A percentile compares a stretch with the other conserved stretches of the same genome.
These are phyloP conservation scores for Artemisia tridentata DNA, from an alignment of 129 eudicot genomes.

Conservation along the genomic window DNA sequence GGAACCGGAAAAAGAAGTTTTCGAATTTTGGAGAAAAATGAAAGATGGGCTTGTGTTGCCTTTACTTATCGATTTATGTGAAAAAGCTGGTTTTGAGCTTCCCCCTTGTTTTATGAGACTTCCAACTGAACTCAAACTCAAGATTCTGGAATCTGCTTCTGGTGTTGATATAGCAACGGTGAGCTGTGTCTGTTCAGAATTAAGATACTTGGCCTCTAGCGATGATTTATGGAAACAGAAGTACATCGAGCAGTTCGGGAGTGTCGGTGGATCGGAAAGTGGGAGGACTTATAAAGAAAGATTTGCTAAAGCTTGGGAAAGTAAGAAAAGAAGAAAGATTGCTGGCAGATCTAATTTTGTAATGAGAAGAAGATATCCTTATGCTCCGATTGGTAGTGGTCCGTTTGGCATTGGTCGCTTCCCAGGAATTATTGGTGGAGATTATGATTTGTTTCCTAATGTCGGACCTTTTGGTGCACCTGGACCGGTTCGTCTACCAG, in stretches of 20 bases:
- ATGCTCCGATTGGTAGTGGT: constrained; percentile 22
- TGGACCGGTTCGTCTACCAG: neutral
- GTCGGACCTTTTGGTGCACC: constrained; percentile 17
- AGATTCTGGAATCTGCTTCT: constrained; percentile 58
- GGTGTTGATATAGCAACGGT: constrained; percentile 60
- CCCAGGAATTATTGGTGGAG: constrained; percentile 51
- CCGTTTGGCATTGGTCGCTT: constrained; percentile 8
- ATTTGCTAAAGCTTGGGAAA: constrained; percentile 45
- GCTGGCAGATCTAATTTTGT: constrained; percentile 11
- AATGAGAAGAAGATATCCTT: constrained; percentile 27
- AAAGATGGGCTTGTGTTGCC: constrained; percentile 78
- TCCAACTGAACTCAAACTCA: constrained; percentile 65
- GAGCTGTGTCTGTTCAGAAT: constrained; percentile 55
- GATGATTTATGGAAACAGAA: constrained; percentile 69
- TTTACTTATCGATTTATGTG: constrained; percentile 65
- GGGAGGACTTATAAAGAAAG: constrained; percentile 47
- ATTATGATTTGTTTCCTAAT: constrained; percentile 34
- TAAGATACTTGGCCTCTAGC: constrained; percentile 50
- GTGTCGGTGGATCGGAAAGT: constrained; percentile 16
- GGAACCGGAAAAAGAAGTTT: constrained; percentile 55
- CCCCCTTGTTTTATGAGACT: constrained; percentile 71
- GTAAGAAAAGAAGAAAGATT: constrained; percentile 36
- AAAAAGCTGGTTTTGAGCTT: constrained; percentile 49
- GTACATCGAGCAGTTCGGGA: constrained; percentile 53
- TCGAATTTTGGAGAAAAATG: constrained; percentile 63